These are phyloP conservation scores for Solanum bulbocastanum DNA, from an alignment of 257 asterid species.

Conservation along the genomic window DNA sequence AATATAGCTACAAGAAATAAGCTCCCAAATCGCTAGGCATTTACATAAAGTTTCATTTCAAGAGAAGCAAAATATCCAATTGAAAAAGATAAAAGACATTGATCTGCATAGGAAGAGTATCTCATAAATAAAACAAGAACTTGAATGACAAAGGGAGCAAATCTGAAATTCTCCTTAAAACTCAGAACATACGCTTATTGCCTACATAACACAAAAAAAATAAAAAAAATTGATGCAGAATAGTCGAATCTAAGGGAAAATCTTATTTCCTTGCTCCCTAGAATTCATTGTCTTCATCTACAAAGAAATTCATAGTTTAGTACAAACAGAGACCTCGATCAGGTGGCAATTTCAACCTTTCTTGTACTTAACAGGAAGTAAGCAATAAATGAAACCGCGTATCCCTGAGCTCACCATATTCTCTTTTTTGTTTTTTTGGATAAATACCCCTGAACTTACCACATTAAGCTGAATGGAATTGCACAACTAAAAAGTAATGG, in stretches of 20 bases:
- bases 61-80: neutral
- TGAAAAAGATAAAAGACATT: neutral
- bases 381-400: neutral
- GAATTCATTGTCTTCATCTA: neutral
- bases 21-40: neutral
- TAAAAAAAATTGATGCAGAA: neutral
- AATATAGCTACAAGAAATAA: neutral
- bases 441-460: neutral
- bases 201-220: neutral
- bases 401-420: neutral
- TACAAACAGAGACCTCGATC: neutral
- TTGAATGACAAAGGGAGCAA: neutral
- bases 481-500: slow-evolving; percentile 1
- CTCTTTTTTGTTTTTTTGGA: neutral
- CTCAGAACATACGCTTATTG: neutral
- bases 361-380: neutral
- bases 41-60: neutral
- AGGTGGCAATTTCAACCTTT: neutral
- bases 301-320: neutral
- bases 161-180: neutral
- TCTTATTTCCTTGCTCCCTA: neutral
- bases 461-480: neutral
- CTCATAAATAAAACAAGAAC: neutral
- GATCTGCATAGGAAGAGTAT: neutral
- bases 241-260: neutral